These are phyloP conservation scores for Jatropha multifida DNA, from an alignment of 441 rosid genomes.

Conservation along the genomic window DNA sequence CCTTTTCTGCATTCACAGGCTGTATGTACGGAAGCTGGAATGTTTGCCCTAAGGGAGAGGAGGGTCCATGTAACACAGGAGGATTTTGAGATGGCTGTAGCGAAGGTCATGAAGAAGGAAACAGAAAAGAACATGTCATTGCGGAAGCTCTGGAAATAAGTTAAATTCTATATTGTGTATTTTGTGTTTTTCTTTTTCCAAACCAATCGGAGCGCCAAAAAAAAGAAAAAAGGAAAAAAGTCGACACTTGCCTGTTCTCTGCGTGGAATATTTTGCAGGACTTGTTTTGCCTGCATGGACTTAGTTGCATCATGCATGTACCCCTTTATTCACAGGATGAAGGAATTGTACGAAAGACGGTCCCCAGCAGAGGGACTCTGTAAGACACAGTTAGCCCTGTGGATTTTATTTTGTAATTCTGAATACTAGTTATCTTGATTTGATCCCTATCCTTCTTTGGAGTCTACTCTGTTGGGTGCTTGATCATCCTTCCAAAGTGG, in stretches of 20 bases:
- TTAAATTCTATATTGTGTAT: background rate
- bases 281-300: constrained; percentile 2
- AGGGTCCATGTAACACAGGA: constrained; percentile 93
- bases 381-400: background rate
- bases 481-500: no score
- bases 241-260: no score
- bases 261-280: background rate
- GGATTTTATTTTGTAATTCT: background rate
- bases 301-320: constrained; percentile 9
- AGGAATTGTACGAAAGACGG: background rate
- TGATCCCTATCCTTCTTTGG: background rate
- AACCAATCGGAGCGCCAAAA: background rate
- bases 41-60: constrained; percentile 94
- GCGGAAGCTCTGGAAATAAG: constrained; percentile 80
- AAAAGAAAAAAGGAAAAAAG: background rate
- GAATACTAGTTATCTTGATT: background rate
- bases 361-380: background rate
- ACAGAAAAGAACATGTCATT: constrained; percentile 92
- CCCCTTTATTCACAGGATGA: background rate
- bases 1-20: constrained; percentile 19
- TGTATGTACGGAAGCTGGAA: constrained; percentile 93
- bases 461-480: no score
- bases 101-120: constrained; percentile 97
- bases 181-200: background rate
- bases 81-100: constrained; percentile 53